Evolutionary conservation across 2,329 filamentous ascomycete species (phyloP).

Genomic region (Nigrospora osmanthi): DNA sequence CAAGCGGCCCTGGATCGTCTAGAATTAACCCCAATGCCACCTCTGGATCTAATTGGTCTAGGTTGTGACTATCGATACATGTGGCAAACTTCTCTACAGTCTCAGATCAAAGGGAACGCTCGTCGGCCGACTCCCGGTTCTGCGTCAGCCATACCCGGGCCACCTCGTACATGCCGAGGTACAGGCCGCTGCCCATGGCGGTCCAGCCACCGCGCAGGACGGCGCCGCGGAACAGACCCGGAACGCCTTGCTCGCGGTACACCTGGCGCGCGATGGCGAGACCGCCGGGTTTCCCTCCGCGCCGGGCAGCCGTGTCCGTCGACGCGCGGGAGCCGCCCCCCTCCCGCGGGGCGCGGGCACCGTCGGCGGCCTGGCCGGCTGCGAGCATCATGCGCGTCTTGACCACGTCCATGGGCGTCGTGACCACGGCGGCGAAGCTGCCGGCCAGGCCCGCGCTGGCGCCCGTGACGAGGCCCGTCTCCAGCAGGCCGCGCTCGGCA

Average conservation of each 20-base stretch:
- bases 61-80: too few relatives aligned
- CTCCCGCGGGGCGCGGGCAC: not conserved
- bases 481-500: slow-evolving; percentile 33
- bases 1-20: too few relatives aligned
- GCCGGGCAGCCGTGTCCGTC: slow-evolving; percentile 15
- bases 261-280: slow-evolving; percentile 59
- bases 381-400: slow-evolving; percentile 86
- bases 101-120: not conserved
- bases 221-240: slow-evolving; percentile 71
- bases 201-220: slow-evolving; percentile 72
- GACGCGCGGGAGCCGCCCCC: slow-evolving; percentile 3
- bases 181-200: slow-evolving; percentile 72
- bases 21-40: too few relatives aligned
- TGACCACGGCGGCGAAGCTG: slow-evolving; percentile 68
- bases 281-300: slow-evolving; percentile 26
- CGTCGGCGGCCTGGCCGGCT: slow-evolving; percentile 32
- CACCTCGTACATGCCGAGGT: slow-evolving; percentile 80
- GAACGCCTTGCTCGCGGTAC: slow-evolving; percentile 57
- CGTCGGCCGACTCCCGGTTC: slow-evolving; percentile 18
- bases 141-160: slow-evolving; percentile 56
- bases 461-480: slow-evolving; percentile 66
- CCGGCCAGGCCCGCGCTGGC: slow-evolving; percentile 68
- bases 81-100: too few relatives aligned
- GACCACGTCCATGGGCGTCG: slow-evolving; percentile 81
- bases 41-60: too few relatives aligned